Base-by-base conservation (phyloP, 495 filamentous ascomycete species). In the Trichocladium antarcticum region DNA sequence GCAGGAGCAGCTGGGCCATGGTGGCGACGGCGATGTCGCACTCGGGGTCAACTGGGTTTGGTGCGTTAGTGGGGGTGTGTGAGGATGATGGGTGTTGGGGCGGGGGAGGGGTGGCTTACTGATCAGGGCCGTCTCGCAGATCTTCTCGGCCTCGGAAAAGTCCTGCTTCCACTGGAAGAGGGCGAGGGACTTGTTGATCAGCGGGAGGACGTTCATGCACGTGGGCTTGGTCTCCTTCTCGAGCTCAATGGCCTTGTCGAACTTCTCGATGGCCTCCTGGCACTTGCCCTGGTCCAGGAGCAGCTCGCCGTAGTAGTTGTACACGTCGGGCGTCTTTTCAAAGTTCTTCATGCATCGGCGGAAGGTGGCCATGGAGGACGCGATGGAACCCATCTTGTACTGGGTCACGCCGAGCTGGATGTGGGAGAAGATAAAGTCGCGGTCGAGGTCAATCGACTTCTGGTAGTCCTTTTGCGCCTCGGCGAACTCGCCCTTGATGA, bases 261-360 rank as follows among this genome's bases (percentile, higher is more conserved):
- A 99, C 72, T 96, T 95, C 70, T 95, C 84, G 54, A 99, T 93
- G 11, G 92, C 92, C 62, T 97, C 92, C 42, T 85, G 74, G 65
- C 79, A 96, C 69, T 95, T 94, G 66, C 85, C 80, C 73, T 99
- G 92, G 71, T 99, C 92, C 17, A 99, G 80, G 19, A 99, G 74
- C n/a, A 99, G 78, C 69, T 99, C 92, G 61, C 92, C 92, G 55
- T 93, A 97, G 77, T 97, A 99, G 73, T 99, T 99, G 73, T 97
- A 99, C 3, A 99, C 92, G 62, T 99, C 92, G 5, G 92, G 89
- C 8, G 90, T 87, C 54, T 86, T 85, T 54, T 88, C 85, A 59
- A 99, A 99, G 69, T 93, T 95, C 84, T 97, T 99, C 59, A 96
- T 89, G 61, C 89, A 94, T 27, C 89, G 77, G 51, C 92, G 77